Conservation (phyloP, 2,329 filamentous ascomycete species). For the Fusarium ambrosium region DNA sequence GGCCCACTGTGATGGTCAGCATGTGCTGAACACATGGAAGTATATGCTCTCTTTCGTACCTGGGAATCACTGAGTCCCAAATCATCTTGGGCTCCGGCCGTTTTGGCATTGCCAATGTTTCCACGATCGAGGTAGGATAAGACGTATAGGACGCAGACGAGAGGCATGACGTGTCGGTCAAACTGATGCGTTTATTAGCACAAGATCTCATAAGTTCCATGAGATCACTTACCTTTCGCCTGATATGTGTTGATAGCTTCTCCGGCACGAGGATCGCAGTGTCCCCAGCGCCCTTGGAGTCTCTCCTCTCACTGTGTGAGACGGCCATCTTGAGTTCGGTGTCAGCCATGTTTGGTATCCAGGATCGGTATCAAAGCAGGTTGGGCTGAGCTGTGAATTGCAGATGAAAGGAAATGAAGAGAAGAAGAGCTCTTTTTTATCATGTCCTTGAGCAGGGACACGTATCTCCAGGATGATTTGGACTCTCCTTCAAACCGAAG, state of each 20-base stretch:
- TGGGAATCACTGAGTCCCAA: constrained; percentile 14
- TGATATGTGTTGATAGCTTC: not conserved
- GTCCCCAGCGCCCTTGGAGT: not conserved
- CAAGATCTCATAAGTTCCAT: fast-evolving
- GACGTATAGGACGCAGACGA: constrained; percentile 40
- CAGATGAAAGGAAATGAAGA: too few species aligned
- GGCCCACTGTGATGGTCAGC: constrained; percentile 23
- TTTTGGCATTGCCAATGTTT: constrained; percentile 42
- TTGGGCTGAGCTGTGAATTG: too few species aligned
- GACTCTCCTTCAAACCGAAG: not conserved
- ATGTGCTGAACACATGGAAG: too few species aligned
- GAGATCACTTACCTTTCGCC: not conserved
- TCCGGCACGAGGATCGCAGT: not conserved
- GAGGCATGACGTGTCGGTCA: constrained; percentile 29
- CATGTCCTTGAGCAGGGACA: not conserved
- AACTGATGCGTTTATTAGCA: constrained; percentile 12
- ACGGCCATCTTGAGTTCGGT: not conserved
- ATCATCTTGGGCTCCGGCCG: constrained; percentile 28
- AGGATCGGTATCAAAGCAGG: too few species aligned
- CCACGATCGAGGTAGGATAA: constrained; percentile 39
- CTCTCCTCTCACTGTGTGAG: not conserved
- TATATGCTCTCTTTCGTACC: not conserved
- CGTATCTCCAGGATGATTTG: not conserved
- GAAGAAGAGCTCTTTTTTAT: too few species aligned
- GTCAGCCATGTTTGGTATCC: not conserved